Percentiles rank a stretch among this genome's conserved stretches.
These are phyloP conservation scores for Pythium guiyangense DNA, from an alignment of 352 stramenopile genomes.

Conservation along the genomic window DNA sequence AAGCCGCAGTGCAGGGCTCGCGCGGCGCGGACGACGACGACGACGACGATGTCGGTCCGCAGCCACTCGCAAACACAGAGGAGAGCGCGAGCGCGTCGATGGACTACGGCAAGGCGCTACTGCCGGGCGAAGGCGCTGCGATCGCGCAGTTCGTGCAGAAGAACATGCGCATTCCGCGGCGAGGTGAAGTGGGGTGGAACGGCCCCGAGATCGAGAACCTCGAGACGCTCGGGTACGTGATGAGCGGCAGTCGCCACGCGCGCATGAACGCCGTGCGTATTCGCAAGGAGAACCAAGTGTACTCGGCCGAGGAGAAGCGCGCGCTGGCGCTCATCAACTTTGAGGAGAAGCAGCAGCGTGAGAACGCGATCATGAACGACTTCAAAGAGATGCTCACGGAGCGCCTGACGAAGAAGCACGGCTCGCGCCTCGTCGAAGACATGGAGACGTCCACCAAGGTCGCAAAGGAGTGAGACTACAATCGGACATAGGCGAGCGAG, in stretches of 20 bases:
- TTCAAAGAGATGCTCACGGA: constrained; percentile 93
- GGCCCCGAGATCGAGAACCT: constrained; percentile 96
- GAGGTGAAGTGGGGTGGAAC: constrained; percentile 97
- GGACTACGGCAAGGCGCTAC: constrained; percentile 91
- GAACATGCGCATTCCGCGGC: constrained; percentile 97
- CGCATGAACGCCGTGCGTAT: constrained; percentile 99
- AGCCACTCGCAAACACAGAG: constrained; percentile 53
- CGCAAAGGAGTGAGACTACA: constrained; percentile 18
- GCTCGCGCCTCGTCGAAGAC: constrained; percentile 79
- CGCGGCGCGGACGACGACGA: constrained; percentile 60
- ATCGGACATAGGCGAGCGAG: not conserved
- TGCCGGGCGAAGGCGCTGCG: constrained; percentile 92
- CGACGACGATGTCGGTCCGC: constrained; percentile 85
- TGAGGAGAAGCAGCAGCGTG: constrained; percentile 98
- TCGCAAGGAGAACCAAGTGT: constrained; percentile 99
- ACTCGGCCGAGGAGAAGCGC: constrained; percentile 97
- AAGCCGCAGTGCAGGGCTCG: constrained; percentile 76
- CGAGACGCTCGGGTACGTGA: constrained; percentile 95
- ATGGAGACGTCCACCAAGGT: constrained; percentile 67
- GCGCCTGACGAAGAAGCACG: constrained; percentile 86
- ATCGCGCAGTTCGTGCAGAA: constrained; percentile 99
- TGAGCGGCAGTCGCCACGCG: constrained; percentile 96
- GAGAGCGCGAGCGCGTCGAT: constrained; percentile 43
- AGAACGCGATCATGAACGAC: constrained; percentile 97
- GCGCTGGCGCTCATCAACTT: constrained; percentile 98